A percentile compares a stretch with the other conserved stretches of the same genome.
Evolutionary conservation across 768 basidiomycete genomes (phyloP).

Genomic region (Mrakia gelida): DNA sequence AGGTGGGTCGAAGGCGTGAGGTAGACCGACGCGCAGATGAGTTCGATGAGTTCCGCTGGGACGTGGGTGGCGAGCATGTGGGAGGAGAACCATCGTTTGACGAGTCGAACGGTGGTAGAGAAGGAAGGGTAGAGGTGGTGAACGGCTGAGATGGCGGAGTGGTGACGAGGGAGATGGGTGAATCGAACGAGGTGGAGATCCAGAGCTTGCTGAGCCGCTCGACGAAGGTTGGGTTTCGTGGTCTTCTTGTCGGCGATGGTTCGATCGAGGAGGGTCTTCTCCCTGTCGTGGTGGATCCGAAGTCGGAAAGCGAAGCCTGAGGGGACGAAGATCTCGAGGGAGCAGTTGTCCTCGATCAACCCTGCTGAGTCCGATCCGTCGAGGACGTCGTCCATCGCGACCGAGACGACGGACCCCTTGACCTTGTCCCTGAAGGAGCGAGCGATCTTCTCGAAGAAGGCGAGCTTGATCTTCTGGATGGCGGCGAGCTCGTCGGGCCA

Average conservation of each 20-base stretch:
- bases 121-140: slow-evolving; percentile 75
- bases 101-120: slow-evolving; percentile 75
- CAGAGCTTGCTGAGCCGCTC: slow-evolving; percentile 60
- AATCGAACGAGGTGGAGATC: slow-evolving; percentile 63
- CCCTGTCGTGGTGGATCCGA: slow-evolving; percentile 81
- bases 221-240: slow-evolving; percentile 53
- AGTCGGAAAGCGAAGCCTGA: slow-evolving; percentile 84
- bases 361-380: slow-evolving; percentile 37
- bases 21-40: slow-evolving; percentile 76
- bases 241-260: slow-evolving; percentile 53
- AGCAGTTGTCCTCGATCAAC: slow-evolving; percentile 60
- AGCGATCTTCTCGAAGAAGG: slow-evolving; percentile 80
- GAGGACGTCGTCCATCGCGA: slow-evolving; percentile 31
- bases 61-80: slow-evolving; percentile 75
- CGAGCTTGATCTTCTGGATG: slow-evolving; percentile 89
- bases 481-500: slow-evolving; percentile 95
- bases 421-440: slow-evolving; percentile 56
- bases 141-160: slow-evolving; percentile 71
- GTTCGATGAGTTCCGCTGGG: slow-evolving; percentile 72
- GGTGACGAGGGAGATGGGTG: slow-evolving; percentile 75
- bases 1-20: slow-evolving; percentile 53
- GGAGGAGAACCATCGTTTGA: slow-evolving; percentile 86
- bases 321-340: slow-evolving; percentile 70
- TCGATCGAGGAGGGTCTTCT: slow-evolving; percentile 69
- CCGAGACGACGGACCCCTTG: slow-evolving; percentile 49